phyloP scores from a whole-genome alignment of 768 basidiomycete genomes.

The Cystoderma amianthinum region DNA sequence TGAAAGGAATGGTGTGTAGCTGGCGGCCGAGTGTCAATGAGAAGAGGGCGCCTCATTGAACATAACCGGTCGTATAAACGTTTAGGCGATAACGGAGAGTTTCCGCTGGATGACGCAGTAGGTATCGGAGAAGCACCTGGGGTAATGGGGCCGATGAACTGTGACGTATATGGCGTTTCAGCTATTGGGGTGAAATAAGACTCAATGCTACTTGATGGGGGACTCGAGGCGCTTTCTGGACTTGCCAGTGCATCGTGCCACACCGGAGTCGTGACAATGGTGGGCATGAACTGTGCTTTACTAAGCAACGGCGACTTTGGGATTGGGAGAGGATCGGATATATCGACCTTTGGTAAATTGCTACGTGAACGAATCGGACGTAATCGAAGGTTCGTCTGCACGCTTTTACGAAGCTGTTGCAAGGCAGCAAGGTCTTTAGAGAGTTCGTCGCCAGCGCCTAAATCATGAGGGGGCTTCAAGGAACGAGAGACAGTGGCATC shows the following conservation, averaged over 20 bases:
- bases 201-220: slow-evolving; percentile 33
- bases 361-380: slow-evolving; percentile 65
- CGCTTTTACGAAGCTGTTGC: slow-evolving; percentile 61
- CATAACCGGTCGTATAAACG: slow-evolving; percentile 42
- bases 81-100: slow-evolving; percentile 36
- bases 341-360: slow-evolving; percentile 38
- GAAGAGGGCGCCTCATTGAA: slow-evolving; percentile 48
- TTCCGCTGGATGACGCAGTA: slow-evolving; percentile 12
- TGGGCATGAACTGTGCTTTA: slow-evolving; percentile 7
- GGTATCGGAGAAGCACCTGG: not conserved
- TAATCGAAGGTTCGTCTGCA: slow-evolving; percentile 71
- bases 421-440: slow-evolving; percentile 62
- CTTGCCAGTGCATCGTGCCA: slow-evolving; percentile 15
- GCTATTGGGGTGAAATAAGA: slow-evolving; percentile 49
- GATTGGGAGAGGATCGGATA: slow-evolving; percentile 19
- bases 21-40: slow-evolving; percentile 79
- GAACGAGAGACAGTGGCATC: slow-evolving; percentile 19
- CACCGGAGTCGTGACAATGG: slow-evolving; percentile 7
- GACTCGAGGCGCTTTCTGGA: slow-evolving; percentile 33
- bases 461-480: slow-evolving; percentile 22
- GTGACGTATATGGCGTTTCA: slow-evolving; percentile 11
- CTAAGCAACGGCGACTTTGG: slow-evolving; percentile 12
- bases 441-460: slow-evolving; percentile 49
- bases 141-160: slow-evolving; percentile 5
- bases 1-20: slow-evolving; percentile 58